phyloP scores from a whole-genome alignment of 2,329 filamentous ascomycete genomes.

The Epichloe festucae region DNA sequence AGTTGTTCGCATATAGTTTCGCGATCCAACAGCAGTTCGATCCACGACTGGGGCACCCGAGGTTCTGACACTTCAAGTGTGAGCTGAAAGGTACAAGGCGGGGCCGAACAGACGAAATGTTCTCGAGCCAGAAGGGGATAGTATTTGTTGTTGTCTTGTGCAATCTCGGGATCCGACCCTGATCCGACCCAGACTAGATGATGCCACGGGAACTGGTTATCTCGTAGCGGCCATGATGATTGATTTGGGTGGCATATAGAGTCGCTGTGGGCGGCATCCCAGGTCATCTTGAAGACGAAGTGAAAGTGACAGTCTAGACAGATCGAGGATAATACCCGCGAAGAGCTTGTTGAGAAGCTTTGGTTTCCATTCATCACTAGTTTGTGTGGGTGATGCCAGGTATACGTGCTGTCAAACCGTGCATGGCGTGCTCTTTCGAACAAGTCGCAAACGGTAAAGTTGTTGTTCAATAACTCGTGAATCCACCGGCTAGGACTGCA shows the following conservation, averaged over 20 bases:
- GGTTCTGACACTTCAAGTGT: slow-evolving; percentile 36
- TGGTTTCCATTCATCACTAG: slow-evolving; percentile 28
- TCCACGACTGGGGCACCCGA: slow-evolving; percentile 30
- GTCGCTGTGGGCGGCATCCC: slow-evolving; percentile 16
- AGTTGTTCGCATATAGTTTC: slow-evolving; percentile 29
- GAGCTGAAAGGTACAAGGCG: slow-evolving; percentile 28
- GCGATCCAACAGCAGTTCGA: slow-evolving; percentile 31
- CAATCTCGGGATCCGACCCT: slow-evolving; percentile 13
- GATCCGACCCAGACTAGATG: slow-evolving; percentile 24
- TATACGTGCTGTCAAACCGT: slow-evolving; percentile 17
- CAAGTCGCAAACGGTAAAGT: slow-evolving; percentile 23
- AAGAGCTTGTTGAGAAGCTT: slow-evolving; percentile 16
- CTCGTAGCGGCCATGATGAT: slow-evolving; percentile 21
- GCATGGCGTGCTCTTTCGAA: slow-evolving; percentile 20
- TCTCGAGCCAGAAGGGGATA: slow-evolving; percentile 25
- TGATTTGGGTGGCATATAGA: slow-evolving; percentile 20
- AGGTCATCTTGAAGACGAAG: slow-evolving; percentile 26
- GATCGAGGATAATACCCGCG: slow-evolving; percentile 21
- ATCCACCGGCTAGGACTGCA: slow-evolving; percentile 29
- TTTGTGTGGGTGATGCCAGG: slow-evolving; percentile 23
- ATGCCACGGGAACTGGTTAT: slow-evolving; percentile 25
- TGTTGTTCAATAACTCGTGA: slow-evolving; percentile 26
- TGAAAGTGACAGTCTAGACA: slow-evolving; percentile 29
- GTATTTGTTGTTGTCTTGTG: slow-evolving; percentile 19
- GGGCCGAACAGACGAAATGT: slow-evolving; percentile 29